Base-by-base conservation (phyloP, 768 basidiomycete species). In the Psilocybe azurescens region DNA sequence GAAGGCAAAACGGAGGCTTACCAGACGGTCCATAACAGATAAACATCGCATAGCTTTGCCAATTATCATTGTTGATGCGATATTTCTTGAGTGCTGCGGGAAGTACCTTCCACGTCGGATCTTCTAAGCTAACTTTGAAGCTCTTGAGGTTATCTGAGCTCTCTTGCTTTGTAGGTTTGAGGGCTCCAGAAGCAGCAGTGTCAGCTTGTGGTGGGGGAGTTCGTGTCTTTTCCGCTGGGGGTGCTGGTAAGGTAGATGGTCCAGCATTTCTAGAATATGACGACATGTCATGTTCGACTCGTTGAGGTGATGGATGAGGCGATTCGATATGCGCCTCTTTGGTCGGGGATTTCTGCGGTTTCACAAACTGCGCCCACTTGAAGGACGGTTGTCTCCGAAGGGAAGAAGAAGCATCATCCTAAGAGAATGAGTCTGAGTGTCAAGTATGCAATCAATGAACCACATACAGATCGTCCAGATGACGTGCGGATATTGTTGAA, bases 21-120 rank as follows among this genome's bases (percentile, higher is more conserved):
- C 96, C 94, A 56, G 95, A 82, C 56, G 90, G 89, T 10, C 96
- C 97, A 74, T 97, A 98, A 69, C 97, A 99, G 63, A 99, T 99
- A 78, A 99, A 99, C 90, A 99, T 93, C 30, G 97, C 97, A 78
- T 99, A 99, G 70, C 95, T 93, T 80, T 95, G 91, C 97, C 97
- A 99, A 74, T 93, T 96, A 65, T 99, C 97, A 67, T 94, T 94
- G 74, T 97, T 95, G 77, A 99, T 99, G 72, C 94, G 95, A 75
- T 99, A 99, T 76, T 99, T 99, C 79, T 98, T 98, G 65, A 99
- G 80, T 14, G 97, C 97, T 0, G 97, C 97, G 1, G 97, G 97
- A 14, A 99, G 80, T 20, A 99, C 97, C 73, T 99, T 99, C 91
- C 93, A 99, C 33, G 97, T 97, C 0, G 97, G 97, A 73, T 99